A percentile compares a stretch with the other conserved stretches of the same genome.
phyloP scores from a whole-genome alignment of 768 basidiomycete species.

The Boletus sp. region DNA sequence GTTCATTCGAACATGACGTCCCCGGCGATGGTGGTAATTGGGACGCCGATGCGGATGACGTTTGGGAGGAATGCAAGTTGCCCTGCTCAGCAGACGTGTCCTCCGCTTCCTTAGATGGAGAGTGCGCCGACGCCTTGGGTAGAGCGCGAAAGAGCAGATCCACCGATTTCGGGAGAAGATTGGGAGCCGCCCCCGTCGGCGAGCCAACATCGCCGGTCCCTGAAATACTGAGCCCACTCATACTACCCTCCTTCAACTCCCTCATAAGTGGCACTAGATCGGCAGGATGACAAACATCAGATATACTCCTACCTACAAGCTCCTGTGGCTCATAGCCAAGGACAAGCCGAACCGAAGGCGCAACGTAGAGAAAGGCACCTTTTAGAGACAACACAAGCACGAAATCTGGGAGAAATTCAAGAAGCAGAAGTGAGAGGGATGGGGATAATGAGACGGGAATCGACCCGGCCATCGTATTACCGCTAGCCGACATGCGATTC shows the following conservation, averaged over 20 bases:
- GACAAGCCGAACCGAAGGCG: constrained; percentile 72
- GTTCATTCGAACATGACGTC: neutral
- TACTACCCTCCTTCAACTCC: constrained; percentile 72
- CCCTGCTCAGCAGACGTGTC: constrained; percentile 1
- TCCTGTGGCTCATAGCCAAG: constrained; percentile 88
- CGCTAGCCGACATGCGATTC: constrained; percentile 9
- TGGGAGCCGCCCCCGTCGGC: constrained; percentile 7
- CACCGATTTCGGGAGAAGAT: constrained; percentile 51
- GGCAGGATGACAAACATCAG: constrained; percentile 83
- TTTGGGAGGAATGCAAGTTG: neutral
- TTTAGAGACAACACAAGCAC: constrained; percentile 90
- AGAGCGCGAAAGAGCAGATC: constrained; percentile 84
- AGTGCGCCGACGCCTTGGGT: constrained; percentile 43
- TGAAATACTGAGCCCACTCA: constrained; percentile 14
- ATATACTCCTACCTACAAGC: constrained; percentile 73
- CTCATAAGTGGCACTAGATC: constrained; percentile 90
- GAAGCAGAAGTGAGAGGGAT: constrained; percentile 43
- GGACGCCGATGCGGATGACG: neutral
- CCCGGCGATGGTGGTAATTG: neutral
- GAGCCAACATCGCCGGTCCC: constrained; percentile 18
- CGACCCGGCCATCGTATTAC: constrained; percentile 26
- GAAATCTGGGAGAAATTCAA: constrained; percentile 72
- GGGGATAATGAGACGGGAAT: constrained; percentile 47
- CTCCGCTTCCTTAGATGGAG: neutral
- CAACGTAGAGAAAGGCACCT: constrained; percentile 89